Evolutionary conservation across 129 eudicot species (phyloP).

Genomic region (Artemisia argyi): DNA sequence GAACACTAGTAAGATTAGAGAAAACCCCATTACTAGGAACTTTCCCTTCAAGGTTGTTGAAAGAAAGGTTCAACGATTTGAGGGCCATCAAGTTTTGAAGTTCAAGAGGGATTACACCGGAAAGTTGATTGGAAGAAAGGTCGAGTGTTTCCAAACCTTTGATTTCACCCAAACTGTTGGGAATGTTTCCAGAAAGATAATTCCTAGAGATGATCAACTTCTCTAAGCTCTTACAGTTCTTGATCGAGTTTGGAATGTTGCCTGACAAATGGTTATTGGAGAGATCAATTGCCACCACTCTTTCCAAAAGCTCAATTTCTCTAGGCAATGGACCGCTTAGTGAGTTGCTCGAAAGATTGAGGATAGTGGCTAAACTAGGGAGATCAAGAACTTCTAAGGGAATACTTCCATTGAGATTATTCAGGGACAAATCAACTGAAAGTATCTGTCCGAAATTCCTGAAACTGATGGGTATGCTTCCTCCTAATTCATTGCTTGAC

Average conservation of each 20-base stretch:
- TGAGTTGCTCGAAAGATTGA: constrained; percentile 54
- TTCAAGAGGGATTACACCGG: constrained; percentile 49
- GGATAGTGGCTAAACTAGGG: constrained; percentile 41
- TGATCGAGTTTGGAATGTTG: constrained; percentile 46
- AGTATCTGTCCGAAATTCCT: constrained; percentile 30
- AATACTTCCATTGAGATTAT: constrained; percentile 54
- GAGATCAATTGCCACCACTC: constrained; percentile 46
- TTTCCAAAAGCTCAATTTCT: constrained; percentile 46
- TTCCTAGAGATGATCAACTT: constrained; percentile 38
- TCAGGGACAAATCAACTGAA: constrained; percentile 54
- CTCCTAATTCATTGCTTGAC: constrained; percentile 49
- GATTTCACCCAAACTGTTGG: constrained; percentile 37
- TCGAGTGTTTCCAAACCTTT: constrained; percentile 61
- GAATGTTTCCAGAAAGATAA: constrained; percentile 47
- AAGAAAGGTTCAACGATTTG: constrained; percentile 24
- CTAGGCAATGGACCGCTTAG: constrained; percentile 52
- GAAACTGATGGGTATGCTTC: constrained; percentile 50
- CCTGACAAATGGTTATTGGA: constrained; percentile 48
- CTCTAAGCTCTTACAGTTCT: constrained; percentile 58
- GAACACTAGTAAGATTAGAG: constrained; percentile 35
- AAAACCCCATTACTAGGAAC: constrained; percentile 56
- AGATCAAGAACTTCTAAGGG: constrained; percentile 45
- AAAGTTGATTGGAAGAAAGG: constrained; percentile 64
- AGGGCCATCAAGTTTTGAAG: constrained; percentile 44
- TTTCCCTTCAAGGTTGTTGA: constrained; percentile 58